A percentile compares a stretch with the other conserved stretches of the same genome.
These are phyloP conservation scores for Crotalaria pallida DNA, from an alignment of 306 rosid species.

Conservation along the genomic window DNA sequence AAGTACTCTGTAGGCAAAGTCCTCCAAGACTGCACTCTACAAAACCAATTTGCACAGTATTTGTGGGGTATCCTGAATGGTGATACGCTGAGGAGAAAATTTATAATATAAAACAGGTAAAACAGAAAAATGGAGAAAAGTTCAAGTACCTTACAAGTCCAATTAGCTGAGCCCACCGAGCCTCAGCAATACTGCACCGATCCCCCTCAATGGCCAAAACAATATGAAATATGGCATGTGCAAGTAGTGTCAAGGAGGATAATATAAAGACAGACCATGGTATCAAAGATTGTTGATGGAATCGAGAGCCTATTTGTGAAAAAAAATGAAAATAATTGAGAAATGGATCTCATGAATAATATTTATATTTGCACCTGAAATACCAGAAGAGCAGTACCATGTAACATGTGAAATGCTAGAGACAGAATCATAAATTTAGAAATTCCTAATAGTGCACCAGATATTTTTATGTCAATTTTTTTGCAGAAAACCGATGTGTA, in stretches of 20 bases:
- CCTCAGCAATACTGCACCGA: slow-evolving; percentile 44
- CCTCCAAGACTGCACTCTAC: slow-evolving; percentile 79
- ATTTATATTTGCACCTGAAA: not conserved
- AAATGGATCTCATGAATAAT: not conserved
- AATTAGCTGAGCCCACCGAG: slow-evolving; percentile 70
- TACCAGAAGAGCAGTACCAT: not conserved
- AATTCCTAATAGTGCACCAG: not conserved
- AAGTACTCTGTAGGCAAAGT: slow-evolving; percentile 43
- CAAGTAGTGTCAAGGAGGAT: slow-evolving; percentile 57
- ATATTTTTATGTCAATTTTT: not conserved
- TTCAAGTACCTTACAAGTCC: slow-evolving; percentile 62
- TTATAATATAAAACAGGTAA: not conserved
- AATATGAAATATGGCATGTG: slow-evolving; percentile 59
- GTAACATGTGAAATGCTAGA: not conserved
- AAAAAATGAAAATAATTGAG: not conserved
- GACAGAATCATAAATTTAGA: not conserved
- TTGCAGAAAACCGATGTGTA: not conserved
- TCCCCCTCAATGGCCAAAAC: slow-evolving; percentile 56
- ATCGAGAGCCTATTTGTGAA: slow-evolving; percentile 45
- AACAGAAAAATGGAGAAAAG: not conserved
- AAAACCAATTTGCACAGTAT: slow-evolving; percentile 23
- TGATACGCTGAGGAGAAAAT: slow-evolving; percentile 7
- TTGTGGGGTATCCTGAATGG: not conserved
- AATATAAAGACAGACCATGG: slow-evolving; percentile 59
- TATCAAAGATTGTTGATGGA: slow-evolving; percentile 45